Base-by-base conservation (phyloP, 768 basidiomycete species). In the Coprinellus aureogranulatus region DNA sequence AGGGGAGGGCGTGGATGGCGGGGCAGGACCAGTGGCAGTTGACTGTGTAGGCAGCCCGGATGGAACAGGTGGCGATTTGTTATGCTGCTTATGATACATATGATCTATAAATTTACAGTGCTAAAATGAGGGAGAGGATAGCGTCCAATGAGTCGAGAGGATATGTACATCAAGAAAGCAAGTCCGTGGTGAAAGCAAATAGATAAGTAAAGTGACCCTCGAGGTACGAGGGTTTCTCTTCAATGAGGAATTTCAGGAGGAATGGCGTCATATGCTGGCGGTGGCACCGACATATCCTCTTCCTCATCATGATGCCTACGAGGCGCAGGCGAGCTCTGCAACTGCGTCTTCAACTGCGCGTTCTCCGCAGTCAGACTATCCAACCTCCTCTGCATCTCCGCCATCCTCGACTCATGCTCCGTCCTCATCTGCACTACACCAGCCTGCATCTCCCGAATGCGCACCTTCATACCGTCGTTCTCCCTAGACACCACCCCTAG, bases 1-100 rank as follows among this genome's bases (percentile, higher is more conserved):
- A 76, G 54, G 70, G 68, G n/a, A 70, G 68, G 60, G 73, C 68
- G 2, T 77, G 75, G 76, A 57, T 63, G 46, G 58, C 74, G 41
- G 74, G 68, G n/a, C 62, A 65, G 27, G 76, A 70, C n/a, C 66
- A 64, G 45, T 79, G 77, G 78, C 74, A 77, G 62, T 54, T 77
- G 57, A 74, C 71, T 20, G 48, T 63, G 27, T 75, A 55, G 34
- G n/a, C n/a, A n/a, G n/a, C n/a, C n/a, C n/a, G n/a, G n/a, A n/a
- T n/a, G n/a, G n/a, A n/a, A n/a, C n/a, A n/a, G n/a, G n/a, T n/a
- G n/a, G n/a, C n/a, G n/a, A n/a, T n/a, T n/a, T n/a, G n/a, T n/a
- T n/a, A n/a, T n/a, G n/a, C n/a, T n/a, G 34, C 34, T 34, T 34
- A 34, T 34, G 34, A 14, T 34, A 34, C 34, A 34, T 14, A 34